Percentiles rank a stretch among this genome's conserved stretches.
Evolutionary conservation across 352 stramenopile genomes (phyloP).

Genomic region (Pythium utonaiense): DNA sequence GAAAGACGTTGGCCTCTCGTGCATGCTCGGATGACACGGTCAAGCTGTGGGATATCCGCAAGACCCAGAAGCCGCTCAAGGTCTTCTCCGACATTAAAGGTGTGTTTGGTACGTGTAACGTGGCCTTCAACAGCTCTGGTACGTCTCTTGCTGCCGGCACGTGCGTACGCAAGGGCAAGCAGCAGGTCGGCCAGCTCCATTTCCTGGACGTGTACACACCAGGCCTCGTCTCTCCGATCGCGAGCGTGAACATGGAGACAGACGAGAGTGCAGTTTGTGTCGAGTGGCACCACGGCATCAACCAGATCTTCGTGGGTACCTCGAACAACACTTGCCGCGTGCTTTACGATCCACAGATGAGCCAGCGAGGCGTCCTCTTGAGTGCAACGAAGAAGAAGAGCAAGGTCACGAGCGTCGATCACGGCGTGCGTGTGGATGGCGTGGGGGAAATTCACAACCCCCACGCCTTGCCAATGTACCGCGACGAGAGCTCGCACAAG

Average conservation of each 20-base stretch:
- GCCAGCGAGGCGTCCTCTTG: constrained; percentile 73
- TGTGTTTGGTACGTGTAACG: constrained; percentile 73
- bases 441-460: constrained; percentile 74
- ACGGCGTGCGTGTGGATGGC: constrained; percentile 63
- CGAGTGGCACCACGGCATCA: constrained; percentile 82
- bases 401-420: constrained; percentile 52
- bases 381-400: constrained; percentile 74
- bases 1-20: constrained; percentile 55
- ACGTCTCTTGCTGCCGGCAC: constrained; percentile 69
- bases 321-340: constrained; percentile 62
- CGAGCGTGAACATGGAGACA: constrained; percentile 61
- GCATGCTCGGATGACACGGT: constrained; percentile 74
- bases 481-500: constrained; percentile 59
- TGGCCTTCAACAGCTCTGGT: constrained; percentile 74
- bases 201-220: constrained; percentile 79
- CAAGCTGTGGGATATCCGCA: constrained; percentile 82
- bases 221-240: constrained; percentile 41
- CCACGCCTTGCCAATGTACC: constrained; percentile 78
- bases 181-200: constrained; percentile 44
- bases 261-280: constrained; percentile 83
- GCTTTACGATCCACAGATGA: constrained; percentile 68
- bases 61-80: constrained; percentile 56
- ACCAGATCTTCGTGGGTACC: constrained; percentile 77
- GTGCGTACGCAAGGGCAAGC: constrained; percentile 65
- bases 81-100: constrained; percentile 53